A percentile compares a stretch with the other conserved stretches of the same genome.
Conservation (phyloP, 1,284 basidiomycete genomes). For the Ustilago xerochloae region DNA sequence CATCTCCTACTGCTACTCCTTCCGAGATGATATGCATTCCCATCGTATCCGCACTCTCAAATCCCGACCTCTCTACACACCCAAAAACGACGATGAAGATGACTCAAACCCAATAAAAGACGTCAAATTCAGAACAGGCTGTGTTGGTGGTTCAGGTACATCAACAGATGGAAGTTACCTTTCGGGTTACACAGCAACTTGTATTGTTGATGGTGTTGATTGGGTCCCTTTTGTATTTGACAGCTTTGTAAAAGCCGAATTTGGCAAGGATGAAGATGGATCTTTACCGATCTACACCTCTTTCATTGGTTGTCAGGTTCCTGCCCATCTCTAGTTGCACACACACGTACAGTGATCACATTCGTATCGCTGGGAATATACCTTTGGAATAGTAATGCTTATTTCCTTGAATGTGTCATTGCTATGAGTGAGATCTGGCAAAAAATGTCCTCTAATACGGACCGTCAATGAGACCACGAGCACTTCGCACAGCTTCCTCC, state of each 20-base stretch:
- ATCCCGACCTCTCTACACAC: background rate
- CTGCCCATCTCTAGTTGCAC: slow-evolving; percentile 9
- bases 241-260: slow-evolving; percentile 20
- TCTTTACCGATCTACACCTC: slow-evolving; percentile 9
- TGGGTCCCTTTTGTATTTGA: slow-evolving; percentile 35
- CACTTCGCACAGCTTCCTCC: slow-evolving; percentile 27
- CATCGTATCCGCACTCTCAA: slow-evolving; percentile 15
- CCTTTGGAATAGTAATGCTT: background rate
- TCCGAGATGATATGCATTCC: slow-evolving; percentile 11
- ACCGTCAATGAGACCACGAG: slow-evolving; percentile 38
- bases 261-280: slow-evolving; percentile 2
- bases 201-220: slow-evolving; percentile 33
- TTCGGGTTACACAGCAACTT: slow-evolving; percentile 31
- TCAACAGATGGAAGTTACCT: slow-evolving; percentile 14
- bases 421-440: background rate
- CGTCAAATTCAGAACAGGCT: slow-evolving; percentile 21
- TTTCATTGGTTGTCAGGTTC: slow-evolving; percentile 41
- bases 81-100: slow-evolving; percentile 12
- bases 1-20: slow-evolving; percentile 11
- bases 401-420: background rate
- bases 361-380: background rate
- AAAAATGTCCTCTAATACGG: too few relatives aligned
- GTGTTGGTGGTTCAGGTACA: slow-evolving; percentile 6
- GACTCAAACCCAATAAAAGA: slow-evolving; percentile 8
- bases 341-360: background rate